These are phyloP conservation scores for Pistacia vera DNA, from an alignment of 345 rosid species.

Conservation along the genomic window DNA sequence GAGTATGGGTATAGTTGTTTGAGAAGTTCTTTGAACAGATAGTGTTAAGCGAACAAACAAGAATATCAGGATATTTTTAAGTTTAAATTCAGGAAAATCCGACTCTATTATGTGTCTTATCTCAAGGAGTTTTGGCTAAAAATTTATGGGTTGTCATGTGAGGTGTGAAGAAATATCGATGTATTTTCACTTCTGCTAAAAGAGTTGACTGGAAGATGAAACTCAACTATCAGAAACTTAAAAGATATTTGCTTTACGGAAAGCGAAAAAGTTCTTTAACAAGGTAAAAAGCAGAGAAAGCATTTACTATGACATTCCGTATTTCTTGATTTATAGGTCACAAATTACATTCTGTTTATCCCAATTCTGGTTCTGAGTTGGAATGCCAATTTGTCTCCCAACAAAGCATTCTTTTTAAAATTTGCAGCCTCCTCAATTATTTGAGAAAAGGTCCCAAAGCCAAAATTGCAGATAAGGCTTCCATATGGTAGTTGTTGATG, in stretches of 20 bases:
- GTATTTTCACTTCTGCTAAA: too few species aligned
- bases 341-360: background rate
- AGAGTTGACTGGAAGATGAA: background rate
- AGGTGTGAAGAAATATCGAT: too few species aligned
- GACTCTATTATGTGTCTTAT: background rate
- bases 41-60: background rate
- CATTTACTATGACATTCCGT: too few species aligned
- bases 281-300: background rate
- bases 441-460: background rate
- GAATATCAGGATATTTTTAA: background rate
- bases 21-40: constrained; percentile 1
- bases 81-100: background rate
- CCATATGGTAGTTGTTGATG: background rate
- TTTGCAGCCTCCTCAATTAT: background rate
- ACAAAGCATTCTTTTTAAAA: background rate
- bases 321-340: too few species aligned
- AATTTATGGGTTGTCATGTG: background rate
- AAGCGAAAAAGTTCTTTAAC: background rate
- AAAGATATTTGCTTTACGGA: background rate
- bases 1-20: background rate
- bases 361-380: background rate
- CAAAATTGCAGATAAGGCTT: background rate
- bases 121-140: background rate
- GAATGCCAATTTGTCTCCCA: background rate
- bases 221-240: background rate